These are phyloP conservation scores for Dactylellina haptotyla DNA, from an alignment of 2,329 filamentous ascomycete genomes.

Conservation along the genomic window DNA sequence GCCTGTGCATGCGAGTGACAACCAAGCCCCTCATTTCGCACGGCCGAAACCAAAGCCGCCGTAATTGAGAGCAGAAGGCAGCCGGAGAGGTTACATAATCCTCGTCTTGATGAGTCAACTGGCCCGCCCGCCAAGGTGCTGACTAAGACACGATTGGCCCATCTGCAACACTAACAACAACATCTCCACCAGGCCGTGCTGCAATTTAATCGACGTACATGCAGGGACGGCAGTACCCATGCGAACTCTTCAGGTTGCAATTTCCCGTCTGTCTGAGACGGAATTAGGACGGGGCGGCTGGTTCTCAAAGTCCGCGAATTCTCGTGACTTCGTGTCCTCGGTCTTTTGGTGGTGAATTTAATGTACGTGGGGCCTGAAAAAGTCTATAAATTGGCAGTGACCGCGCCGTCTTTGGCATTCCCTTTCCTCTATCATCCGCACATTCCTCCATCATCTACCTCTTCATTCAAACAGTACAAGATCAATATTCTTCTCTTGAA, in stretches of 20 bases:
- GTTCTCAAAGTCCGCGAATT: constrained; percentile 18
- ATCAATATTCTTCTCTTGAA: not conserved
- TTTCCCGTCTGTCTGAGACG: too few species aligned
- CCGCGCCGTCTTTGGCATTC: constrained; percentile 25
- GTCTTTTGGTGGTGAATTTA: not conserved
- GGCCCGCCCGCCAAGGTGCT: constrained; percentile 34
- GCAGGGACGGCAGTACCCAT: constrained; percentile 11
- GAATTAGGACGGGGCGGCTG: constrained; percentile 24
- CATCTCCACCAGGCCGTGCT: not conserved
- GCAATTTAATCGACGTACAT: too few species aligned
- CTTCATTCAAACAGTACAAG: not conserved
- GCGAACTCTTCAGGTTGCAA: constrained; percentile 10
- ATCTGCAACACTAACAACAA: constrained; percentile 43
- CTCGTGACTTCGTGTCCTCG: constrained; percentile 34
- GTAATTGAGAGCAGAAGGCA: not conserved
- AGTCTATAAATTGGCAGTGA: constrained; percentile 49
- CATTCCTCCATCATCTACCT: not conserved
- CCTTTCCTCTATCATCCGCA: not conserved
- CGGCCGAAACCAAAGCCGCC: not conserved
- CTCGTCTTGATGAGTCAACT: constrained; percentile 33
- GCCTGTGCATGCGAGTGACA: not conserved
- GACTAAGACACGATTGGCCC: constrained; percentile 22
- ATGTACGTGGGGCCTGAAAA: constrained; percentile 7
- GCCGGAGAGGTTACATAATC: constrained; percentile 39
- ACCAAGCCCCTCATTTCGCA: not conserved